Base-by-base conservation (phyloP, 2,329 filamentous ascomycete genomes). In the Colletotrichum endophyticum region DNA sequence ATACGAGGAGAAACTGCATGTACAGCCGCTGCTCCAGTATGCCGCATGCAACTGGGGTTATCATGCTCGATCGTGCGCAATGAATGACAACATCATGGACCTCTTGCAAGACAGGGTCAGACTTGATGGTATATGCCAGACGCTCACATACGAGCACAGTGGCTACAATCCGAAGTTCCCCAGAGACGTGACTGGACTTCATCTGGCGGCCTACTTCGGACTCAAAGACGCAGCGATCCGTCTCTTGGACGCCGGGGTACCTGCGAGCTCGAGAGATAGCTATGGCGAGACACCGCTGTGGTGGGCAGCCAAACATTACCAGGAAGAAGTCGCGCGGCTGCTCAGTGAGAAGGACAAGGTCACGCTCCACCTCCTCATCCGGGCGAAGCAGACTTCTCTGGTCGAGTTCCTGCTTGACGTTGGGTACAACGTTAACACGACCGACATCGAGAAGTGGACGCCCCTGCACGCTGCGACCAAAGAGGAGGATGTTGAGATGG, bases 381-480 rank as follows among this genome's bases (percentile, higher is more conserved):
- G n/a, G 0, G 59, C 30, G 19, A 63, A 63, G 7, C 11, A 63
- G 59, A 32, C 12, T 13, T 34, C 30, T 4, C 59, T 63, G 59
- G 7, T 63, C 0, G n/a, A 32, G 12, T n/a, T 34, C 5, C 59
- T 63, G 30, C 59, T 63, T 3, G 8, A 63, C 0, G 59, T 34
- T 2, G 59, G 59, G 6, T 63, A 36, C 8, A 63, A 63, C 59
- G n/a, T 63, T 7, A 63, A 63, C 59, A 36, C 59, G 59, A 34
- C 59, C 28, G 59, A 36, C 59, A 25, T 63, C 59, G 59, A 63
- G 59, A 63, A 63, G 30, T 16, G 59, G 59, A 63, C 59, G n/a
- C 59, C 59, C 0, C 59, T 63, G 59, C 59, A 63, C 12, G 59
- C 59, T 15, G 59, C 59, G 19, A 15, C 15, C 0, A 34, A 30